A percentile compares a stretch with the other conserved stretches of the same genome.
These are phyloP conservation scores for Colletotrichum destructivum DNA, from an alignment of 2,329 filamentous ascomycete species.

Conservation along the genomic window DNA sequence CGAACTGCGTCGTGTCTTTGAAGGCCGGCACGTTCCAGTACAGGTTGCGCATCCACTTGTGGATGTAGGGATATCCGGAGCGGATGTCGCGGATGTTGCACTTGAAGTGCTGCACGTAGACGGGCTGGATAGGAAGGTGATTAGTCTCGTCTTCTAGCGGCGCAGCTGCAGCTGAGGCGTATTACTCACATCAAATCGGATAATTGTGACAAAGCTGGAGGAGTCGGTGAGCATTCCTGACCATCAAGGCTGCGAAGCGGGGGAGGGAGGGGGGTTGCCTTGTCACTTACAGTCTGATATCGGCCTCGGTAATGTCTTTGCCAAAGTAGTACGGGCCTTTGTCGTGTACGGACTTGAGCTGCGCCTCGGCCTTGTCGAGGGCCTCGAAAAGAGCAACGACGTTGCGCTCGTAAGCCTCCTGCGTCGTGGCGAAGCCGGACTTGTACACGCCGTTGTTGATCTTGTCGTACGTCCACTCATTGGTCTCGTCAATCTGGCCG, in stretches of 20 bases:
- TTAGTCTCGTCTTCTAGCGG: background rate
- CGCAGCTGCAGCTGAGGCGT: background rate
- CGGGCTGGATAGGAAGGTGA: conserved; percentile 57
- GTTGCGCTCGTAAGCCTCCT: conserved; percentile 85
- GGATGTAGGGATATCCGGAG: conserved; percentile 84
- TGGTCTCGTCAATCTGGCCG: conserved; percentile 79
- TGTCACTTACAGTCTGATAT: conserved; percentile 76
- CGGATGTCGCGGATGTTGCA: conserved; percentile 90
- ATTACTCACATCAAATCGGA: conserved; percentile 75
- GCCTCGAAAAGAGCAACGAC: conserved; percentile 80
- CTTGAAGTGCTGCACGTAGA: conserved; percentile 91
- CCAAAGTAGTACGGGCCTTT: conserved; percentile 83
- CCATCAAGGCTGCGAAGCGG: background rate
- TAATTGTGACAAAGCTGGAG: conserved; percentile 74
- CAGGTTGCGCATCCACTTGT: conserved; percentile 85
- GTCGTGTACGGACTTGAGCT: conserved; percentile 65
- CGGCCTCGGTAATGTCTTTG: conserved; percentile 82
- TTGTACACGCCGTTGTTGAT: conserved; percentile 83
- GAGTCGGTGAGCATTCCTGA: background rate
- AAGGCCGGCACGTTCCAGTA: conserved; percentile 91
- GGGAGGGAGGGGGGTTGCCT: background rate
- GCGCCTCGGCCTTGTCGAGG: conserved; percentile 82
- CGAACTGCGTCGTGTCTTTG: conserved; percentile 86
- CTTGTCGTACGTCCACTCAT: conserved; percentile 84
- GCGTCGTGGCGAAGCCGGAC: conserved; percentile 87